Evolutionary conservation across 768 basidiomycete genomes (phyloP), one percentile per base, ranked within the genome.

Genomic region (Amanita fuliginea): DNA sequence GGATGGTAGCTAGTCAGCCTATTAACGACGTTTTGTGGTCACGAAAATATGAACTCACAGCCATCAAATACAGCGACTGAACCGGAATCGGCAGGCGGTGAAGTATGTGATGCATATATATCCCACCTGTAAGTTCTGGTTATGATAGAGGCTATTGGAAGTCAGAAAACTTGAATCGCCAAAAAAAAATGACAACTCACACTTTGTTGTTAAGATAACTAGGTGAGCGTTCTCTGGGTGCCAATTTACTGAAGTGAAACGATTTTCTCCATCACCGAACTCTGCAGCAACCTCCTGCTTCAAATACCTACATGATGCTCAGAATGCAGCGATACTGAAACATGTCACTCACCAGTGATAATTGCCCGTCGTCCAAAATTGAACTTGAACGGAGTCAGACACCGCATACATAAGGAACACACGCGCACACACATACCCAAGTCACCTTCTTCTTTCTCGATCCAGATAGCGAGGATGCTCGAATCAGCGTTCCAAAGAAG

Each of bases 291-390:
- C 69, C 60, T 94, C 90, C 61, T 95, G 91, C 65, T 97, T 97
- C 51, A 97, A 76, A 67, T 97, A 96, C 86, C 86, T 89, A 51
- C 13, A 10, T 42, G 21, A 24, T 11, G 47, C 26, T 37, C 11
- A 10, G 44, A 18, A 28, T 35, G 4, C 0, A 47, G 32, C 24
- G 5, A 16, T 2, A 16, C 11, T 14, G 6, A n/a, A 13, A 10
- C 3, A 2, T 7, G 13, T 42, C 4, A 9, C 60, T 21, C 56
- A 86, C 91, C 96, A 98, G 60, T 97, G 84, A 63, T 96, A 98
- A 60, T 99, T 99, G 26, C 87, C 82, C 6, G 76, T 89, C 1
- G 90, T 86, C 92, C 93, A 99, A 0, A 98, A 68, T 67, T 99
- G 96, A 14, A 98, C 90, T 83, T 61, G 35, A 42, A 46, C 50